Evolutionary conservation across 2,329 filamentous ascomycete species (phyloP).

Genomic region (Xylaria sp.): DNA sequence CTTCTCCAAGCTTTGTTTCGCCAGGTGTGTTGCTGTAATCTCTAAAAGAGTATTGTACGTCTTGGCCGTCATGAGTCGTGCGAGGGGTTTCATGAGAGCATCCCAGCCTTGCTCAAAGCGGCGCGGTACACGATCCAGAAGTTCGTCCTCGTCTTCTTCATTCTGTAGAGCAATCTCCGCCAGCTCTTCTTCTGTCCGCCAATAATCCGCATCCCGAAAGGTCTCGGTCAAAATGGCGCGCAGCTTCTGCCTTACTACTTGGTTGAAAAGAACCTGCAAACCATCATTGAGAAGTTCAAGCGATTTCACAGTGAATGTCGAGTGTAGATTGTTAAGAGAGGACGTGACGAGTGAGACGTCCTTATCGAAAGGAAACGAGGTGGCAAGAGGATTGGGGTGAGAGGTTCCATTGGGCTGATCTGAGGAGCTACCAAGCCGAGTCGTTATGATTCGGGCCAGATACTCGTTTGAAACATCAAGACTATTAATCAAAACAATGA

Average conservation of each 20-base stretch:
- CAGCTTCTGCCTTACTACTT: conserved; percentile 85
- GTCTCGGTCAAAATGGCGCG: conserved; percentile 86
- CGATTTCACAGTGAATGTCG: conserved; percentile 79
- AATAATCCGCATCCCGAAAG: conserved; percentile 92
- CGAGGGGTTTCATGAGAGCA: conserved; percentile 83
- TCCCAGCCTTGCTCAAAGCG: conserved; percentile 90
- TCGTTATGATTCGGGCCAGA: conserved; percentile 82
- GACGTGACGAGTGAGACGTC: conserved; percentile 76
- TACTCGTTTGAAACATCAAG: conserved; percentile 94
- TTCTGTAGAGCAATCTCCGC: conserved; percentile 64
- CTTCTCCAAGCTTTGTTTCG: conserved; percentile 81
- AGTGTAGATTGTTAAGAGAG: conserved; percentile 74
- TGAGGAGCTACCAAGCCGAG: conserved; percentile 64
- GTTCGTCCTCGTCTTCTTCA: conserved; percentile 63
- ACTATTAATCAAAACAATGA: conserved; percentile 94
- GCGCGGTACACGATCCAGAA: conserved; percentile 75
- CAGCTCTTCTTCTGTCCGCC: conserved; percentile 70
- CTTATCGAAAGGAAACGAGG: conserved; percentile 82
- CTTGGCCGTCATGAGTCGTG: conserved; percentile 80
- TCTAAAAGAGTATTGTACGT: conserved; percentile 82
- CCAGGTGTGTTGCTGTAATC: conserved; percentile 77
- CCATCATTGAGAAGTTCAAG: conserved; percentile 85
- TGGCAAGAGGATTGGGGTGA: conserved; percentile 60
- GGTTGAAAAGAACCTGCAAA: conserved; percentile 84
- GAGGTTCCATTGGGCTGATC: conserved; percentile 50